Evolutionary conservation across 768 basidiomycete species (phyloP), one percentile per base, ranked within the genome.

Genomic region (Chalciporus chontae): DNA sequence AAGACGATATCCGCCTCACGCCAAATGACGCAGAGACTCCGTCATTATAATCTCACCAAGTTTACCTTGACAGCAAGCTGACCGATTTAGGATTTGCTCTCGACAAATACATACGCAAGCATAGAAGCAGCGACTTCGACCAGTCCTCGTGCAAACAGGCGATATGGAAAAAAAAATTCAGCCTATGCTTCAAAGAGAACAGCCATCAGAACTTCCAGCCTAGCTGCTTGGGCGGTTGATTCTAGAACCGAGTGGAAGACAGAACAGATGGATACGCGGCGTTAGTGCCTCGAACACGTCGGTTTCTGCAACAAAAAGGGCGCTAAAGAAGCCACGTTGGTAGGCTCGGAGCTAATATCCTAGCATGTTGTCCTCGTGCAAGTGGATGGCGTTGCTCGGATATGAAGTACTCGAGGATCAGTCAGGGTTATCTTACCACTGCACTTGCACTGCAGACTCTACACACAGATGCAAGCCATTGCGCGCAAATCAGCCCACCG

Each of bases 301-400:
- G 31, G 10, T 31, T 31, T 6, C 31, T 4, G 4, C 31, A 31
- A 36, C 34, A 36, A 36, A 36, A 36, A 1, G n/a, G 32, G 34
- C 34, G 34, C n/a, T n/a, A n/a, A 15, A 36, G 34, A 36, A 15
- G 34, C 34, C 14, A 36, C 34, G 34, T 36, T 36, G n/a, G 15
- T 34, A 3, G 32, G 34, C 15, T 36, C 34, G 34, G 34, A 36
- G 5, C 34, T 36, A n/a, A 36, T 36, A 7, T n/a, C 18, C 15
- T 32, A 37, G 48, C 42, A 45, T 59, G 58, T 50, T 8, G 29
- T 45, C 58, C 58, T 55, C 58, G 57, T 55, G 58, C 34, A 36
- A 21, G 29, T n/a, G 34, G 15, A 26, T 11, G 31, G 17, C 19
- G 26, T 21, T 45, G 29, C 31, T 44, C 61, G 63, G 62, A 63